These are phyloP conservation scores for Apiospora kogelbergensis DNA, from an alignment of 2,329 filamentous ascomycete species.

Conservation along the genomic window DNA sequence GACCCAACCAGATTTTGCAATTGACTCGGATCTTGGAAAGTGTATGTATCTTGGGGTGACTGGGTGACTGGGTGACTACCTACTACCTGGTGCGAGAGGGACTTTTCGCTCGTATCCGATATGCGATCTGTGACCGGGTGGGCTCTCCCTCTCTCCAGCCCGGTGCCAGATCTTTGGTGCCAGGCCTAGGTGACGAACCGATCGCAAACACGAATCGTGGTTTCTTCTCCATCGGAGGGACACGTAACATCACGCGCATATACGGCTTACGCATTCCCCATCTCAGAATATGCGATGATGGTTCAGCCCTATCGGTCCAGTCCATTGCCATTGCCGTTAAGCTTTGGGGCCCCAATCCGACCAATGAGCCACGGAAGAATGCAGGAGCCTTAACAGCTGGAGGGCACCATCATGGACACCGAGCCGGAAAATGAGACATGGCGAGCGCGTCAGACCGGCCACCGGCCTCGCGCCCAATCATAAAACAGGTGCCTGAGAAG, in stretches of 20 bases:
- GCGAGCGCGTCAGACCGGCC: not conserved
- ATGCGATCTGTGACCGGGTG: not conserved
- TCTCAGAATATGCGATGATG: not conserved
- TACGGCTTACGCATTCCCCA: not conserved
- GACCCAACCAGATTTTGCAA: not conserved
- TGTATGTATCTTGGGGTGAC: too few species aligned
- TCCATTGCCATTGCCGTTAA: not conserved
- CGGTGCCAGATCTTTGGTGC: not conserved
- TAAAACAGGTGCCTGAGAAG: not conserved
- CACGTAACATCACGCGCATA: slow-evolving; percentile 2
- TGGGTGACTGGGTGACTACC: not conserved
- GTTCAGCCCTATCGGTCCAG: not conserved
- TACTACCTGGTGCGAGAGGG: not conserved
- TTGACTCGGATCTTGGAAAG: not conserved
- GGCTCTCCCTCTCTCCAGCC: not conserved
- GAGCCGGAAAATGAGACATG: not conserved
- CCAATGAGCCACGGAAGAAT: not conserved
- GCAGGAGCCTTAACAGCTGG: not conserved
- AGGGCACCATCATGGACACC: not conserved
- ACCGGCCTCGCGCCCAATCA: not conserved
- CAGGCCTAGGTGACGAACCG: not conserved
- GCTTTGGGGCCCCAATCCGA: slow-evolving; percentile 1
- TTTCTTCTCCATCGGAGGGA: not conserved
- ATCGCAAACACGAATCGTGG: not conserved
- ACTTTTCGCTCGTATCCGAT: not conserved